Conservation (phyloP, 2,329 filamentous ascomycete genomes). For the Fusarium sp. region DNA sequence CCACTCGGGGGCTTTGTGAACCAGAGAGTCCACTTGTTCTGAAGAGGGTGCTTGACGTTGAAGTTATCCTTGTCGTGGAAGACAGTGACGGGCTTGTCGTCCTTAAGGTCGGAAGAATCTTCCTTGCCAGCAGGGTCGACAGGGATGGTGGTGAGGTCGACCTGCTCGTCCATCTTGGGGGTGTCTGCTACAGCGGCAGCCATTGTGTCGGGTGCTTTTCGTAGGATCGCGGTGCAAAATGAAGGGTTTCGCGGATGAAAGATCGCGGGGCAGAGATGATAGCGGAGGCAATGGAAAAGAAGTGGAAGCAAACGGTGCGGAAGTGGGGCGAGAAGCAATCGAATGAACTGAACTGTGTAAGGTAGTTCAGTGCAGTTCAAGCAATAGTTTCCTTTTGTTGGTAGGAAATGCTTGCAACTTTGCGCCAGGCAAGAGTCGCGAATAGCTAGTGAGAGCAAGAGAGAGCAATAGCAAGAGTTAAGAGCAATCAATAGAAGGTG, state of each 20-base stretch:
- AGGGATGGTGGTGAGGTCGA: constrained; percentile 77
- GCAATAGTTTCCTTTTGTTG: constrained; percentile 48
- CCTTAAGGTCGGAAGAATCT: constrained; percentile 63
- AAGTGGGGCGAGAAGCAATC: constrained; percentile 36
- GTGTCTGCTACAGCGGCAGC: constrained; percentile 53
- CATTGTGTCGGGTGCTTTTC: constrained; percentile 51
- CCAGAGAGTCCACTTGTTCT: constrained; percentile 99
- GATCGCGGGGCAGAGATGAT: constrained; percentile 51
- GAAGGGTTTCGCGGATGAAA: constrained; percentile 32
- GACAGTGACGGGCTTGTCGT: constrained; percentile 83
- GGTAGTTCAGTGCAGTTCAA: constrained; percentile 41
- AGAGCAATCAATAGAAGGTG: constrained; percentile 36
- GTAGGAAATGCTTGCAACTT: constrained; percentile 46
- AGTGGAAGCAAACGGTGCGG: constrained; percentile 40
- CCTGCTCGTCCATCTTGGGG: constrained; percentile 64
- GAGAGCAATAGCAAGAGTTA: constrained; percentile 26
- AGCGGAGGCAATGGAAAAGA: constrained; percentile 32
- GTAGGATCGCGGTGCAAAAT: constrained; percentile 20
- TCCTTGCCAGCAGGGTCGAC: constrained; percentile 73
- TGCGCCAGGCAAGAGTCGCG: constrained; percentile 57
- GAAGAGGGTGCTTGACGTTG: constrained; percentile 98
- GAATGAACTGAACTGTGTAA: too few species aligned
- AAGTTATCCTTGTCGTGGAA: constrained; percentile 99
- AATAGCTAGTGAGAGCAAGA: constrained; percentile 7
- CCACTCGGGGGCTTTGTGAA: constrained; percentile 98